phyloP scores from a whole-genome alignment of 1,284 basidiomycete species.

The Pisolithus thermaeus region DNA sequence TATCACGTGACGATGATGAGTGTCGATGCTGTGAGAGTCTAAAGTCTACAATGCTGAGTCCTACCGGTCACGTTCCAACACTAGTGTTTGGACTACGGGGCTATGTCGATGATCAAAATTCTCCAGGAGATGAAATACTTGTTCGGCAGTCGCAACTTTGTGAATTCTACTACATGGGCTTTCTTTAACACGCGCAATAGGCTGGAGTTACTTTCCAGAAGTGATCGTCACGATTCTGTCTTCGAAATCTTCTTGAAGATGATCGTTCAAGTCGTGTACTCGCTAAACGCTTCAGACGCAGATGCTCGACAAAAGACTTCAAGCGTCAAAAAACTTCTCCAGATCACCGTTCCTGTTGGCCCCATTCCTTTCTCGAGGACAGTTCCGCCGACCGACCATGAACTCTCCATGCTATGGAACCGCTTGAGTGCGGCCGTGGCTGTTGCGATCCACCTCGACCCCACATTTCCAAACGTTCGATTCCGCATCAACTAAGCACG shows the following conservation, averaged over 20 bases:
- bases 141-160: constrained; percentile 77
- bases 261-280: constrained; percentile 55
- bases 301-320: constrained; percentile 34
- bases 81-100: constrained; percentile 58
- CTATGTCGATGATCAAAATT: constrained; percentile 57
- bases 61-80: too few species aligned
- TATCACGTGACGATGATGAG: too few species aligned
- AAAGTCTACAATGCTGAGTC: too few species aligned
- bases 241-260: constrained; percentile 82
- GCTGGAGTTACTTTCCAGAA: constrained; percentile 49
- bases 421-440: constrained; percentile 68
- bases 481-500: too few species aligned
- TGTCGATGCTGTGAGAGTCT: too few species aligned
- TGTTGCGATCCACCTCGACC: too few species aligned
- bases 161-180: constrained; percentile 76
- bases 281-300: constrained; percentile 22
- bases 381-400: constrained; percentile 45
- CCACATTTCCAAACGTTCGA: too few species aligned
- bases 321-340: too few species aligned
- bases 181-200: constrained; percentile 66
- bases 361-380: constrained; percentile 59
- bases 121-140: constrained; percentile 72
- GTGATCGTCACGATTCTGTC: constrained; percentile 59
- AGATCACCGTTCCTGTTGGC: constrained; percentile 73
- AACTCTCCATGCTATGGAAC: constrained; percentile 83